Conservation (phyloP, 805 yeast species). For the Yamadazyma laniorum region DNA sequence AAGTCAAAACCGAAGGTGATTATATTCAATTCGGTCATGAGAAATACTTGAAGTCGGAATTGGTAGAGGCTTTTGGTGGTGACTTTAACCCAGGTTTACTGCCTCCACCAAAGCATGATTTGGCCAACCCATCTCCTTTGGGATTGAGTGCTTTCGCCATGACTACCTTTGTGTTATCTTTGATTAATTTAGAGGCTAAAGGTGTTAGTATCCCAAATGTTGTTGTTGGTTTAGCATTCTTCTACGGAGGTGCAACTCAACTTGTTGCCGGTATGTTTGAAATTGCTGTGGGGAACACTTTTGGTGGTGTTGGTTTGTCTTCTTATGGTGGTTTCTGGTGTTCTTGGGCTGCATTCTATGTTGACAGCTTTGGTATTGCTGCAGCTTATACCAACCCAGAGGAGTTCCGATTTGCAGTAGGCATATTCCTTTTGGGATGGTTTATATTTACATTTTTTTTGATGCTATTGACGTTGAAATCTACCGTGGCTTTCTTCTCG, state of each 20-base stretch:
- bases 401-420: slow-evolving; percentile 35
- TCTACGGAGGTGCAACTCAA: slow-evolving; percentile 74
- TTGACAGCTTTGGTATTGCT: slow-evolving; percentile 36
- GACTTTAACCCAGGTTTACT: slow-evolving; percentile 63
- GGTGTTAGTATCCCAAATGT: slow-evolving; percentile 61
- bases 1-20: slow-evolving; percentile 50
- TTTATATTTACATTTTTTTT: slow-evolving; percentile 44
- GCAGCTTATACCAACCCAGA: slow-evolving; percentile 28
- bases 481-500: slow-evolving; percentile 42
- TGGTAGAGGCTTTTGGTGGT: slow-evolving; percentile 78
- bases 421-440: slow-evolving; percentile 42
- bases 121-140: slow-evolving; percentile 75
- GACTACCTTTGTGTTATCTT: slow-evolving; percentile 63
- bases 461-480: slow-evolving; percentile 40
- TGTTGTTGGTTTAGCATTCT: slow-evolving; percentile 63
- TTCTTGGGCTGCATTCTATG: slow-evolving; percentile 62
- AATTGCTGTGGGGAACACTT: slow-evolving; percentile 71
- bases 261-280: slow-evolving; percentile 75
- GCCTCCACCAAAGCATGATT: slow-evolving; percentile 41
- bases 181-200: slow-evolving; percentile 64
- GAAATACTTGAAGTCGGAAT: slow-evolving; percentile 60
- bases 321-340: slow-evolving; percentile 78
- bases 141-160: slow-evolving; percentile 72
- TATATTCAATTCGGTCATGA: slow-evolving; percentile 71
- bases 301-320: slow-evolving; percentile 64